Evolutionary conservation across 2,329 filamentous ascomycete species (phyloP), one percentile per base, ranked within the genome.

Genomic region (Epichloe sibirici): DNA sequence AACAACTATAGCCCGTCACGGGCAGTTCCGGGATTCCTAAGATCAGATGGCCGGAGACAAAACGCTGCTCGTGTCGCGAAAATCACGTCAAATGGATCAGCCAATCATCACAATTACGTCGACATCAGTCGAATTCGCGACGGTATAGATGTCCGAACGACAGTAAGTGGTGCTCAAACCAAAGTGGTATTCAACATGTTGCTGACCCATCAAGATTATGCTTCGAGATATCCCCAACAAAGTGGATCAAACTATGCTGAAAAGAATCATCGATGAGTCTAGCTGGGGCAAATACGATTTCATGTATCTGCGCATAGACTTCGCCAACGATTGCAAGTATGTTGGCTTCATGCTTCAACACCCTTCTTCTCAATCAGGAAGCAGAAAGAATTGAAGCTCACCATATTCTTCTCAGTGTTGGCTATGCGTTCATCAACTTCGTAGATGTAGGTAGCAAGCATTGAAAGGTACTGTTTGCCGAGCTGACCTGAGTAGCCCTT

Each of bases 341-440:
- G 84, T 75, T 37, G 25, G 2, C 4, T 21, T 15, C 12, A 40
- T 11, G 52, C 8, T 44, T 63, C 15, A 15, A 28, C 34, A 25
- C 35, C 28, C 12, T 35, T 21, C 12, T 5, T 17, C 12, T 11
- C 40, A 13, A 23, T 6, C 17, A 31, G 15, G 6, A 17, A 38
- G 34, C 11, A 48, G 17, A 38, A 25, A 21, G 9, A 25, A 25
- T 6, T 13, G 21, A 39, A 48, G 37, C 44, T 59, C 45, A 57
- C 28, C 28, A n/a, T 17, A 9, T 3, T 37, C 15, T 17, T 28
- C 4, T 57, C 56, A 95, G 90, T 65, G 91, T 97, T 54, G 93
- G 93, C 45, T 97, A 97, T 68, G 91, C 90, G 0, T 98, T 97
- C 69, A 89, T 98, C 71, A 96, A 98, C 69, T 96, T 97, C 61